Conservation (phyloP, 495 filamentous ascomycete genomes). For the Trichoderma erinaceum region DNA sequence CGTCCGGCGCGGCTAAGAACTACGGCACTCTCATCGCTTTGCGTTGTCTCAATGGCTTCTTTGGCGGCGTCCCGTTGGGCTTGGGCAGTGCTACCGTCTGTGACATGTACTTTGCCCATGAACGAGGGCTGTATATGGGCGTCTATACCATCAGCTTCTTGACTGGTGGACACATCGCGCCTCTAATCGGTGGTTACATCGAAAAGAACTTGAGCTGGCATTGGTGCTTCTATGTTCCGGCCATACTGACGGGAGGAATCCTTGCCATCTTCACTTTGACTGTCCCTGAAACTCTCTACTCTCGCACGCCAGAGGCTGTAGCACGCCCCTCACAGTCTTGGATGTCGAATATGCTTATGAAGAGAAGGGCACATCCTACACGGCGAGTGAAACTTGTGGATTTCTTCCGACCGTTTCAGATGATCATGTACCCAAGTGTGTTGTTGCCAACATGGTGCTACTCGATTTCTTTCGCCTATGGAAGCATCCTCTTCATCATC, state of each 20-base stretch:
- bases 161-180: slow-evolving; percentile 60
- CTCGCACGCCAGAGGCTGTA: slow-evolving; percentile 18
- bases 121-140: slow-evolving; percentile 59
- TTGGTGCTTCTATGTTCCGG: slow-evolving; percentile 62
- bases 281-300: slow-evolving; percentile 31
- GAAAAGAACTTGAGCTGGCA: slow-evolving; percentile 55
- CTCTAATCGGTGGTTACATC: slow-evolving; percentile 62
- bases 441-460: slow-evolving; percentile 26
- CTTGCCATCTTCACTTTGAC: slow-evolving; percentile 55
- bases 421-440: slow-evolving; percentile 26
- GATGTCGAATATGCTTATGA: slow-evolving; percentile 23
- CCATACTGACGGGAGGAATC: slow-evolving; percentile 51
- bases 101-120: slow-evolving; percentile 63
- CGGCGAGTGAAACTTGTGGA: slow-evolving; percentile 20
- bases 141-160: slow-evolving; percentile 57
- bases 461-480: slow-evolving; percentile 23
- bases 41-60: slow-evolving; percentile 56
- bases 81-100: slow-evolving; percentile 55
- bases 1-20: slow-evolving; percentile 40
- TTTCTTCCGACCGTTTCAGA: slow-evolving; percentile 26
- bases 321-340: slow-evolving; percentile 20
- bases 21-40: slow-evolving; percentile 61
- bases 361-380: slow-evolving; percentile 19
- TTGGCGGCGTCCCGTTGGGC: slow-evolving; percentile 59
- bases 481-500: slow-evolving; percentile 28